These are phyloP conservation scores for Silene vulgaris DNA, from an alignment of 179 eudicot genomes.

Conservation along the genomic window DNA sequence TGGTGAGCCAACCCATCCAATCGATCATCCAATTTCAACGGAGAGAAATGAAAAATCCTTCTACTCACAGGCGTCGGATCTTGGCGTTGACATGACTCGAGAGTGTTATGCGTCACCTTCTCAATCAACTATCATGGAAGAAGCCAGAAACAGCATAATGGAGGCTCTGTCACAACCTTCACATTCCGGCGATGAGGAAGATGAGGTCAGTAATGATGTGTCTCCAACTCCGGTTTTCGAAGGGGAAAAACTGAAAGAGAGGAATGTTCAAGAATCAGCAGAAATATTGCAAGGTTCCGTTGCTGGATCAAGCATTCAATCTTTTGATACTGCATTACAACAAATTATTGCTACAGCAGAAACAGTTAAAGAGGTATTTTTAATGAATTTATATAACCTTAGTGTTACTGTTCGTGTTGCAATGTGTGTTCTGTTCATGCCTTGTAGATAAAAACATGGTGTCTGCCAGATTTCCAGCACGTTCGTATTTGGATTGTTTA, in stretches of 20 bases:
- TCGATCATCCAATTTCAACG: conserved; percentile 38
- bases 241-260: conserved; percentile 67
- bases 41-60: conserved; percentile 67
- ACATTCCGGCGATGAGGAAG: conserved; percentile 43
- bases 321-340: conserved; percentile 38
- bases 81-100: conserved; percentile 65
- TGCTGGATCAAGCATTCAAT: conserved; percentile 36
- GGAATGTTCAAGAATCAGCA: conserved; percentile 51
- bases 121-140: conserved; percentile 48
- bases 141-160: conserved; percentile 40
- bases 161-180: conserved; percentile 51
- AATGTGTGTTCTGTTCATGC: background rate
- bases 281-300: conserved; percentile 55
- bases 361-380: conserved; percentile 58
- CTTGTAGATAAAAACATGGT: background rate
- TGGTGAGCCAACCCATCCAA: conserved; percentile 38
- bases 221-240: conserved; percentile 38
- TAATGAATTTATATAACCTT: background rate
- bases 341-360: conserved; percentile 62
- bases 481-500: background rate
- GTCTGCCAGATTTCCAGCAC: background rate
- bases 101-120: conserved; percentile 53
- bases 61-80: conserved; percentile 86
- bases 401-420: background rate
- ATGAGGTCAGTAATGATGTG: conserved; percentile 39